Conservation (phyloP, 305 asterid genomes). For the Rubia tinctorum region DNA sequence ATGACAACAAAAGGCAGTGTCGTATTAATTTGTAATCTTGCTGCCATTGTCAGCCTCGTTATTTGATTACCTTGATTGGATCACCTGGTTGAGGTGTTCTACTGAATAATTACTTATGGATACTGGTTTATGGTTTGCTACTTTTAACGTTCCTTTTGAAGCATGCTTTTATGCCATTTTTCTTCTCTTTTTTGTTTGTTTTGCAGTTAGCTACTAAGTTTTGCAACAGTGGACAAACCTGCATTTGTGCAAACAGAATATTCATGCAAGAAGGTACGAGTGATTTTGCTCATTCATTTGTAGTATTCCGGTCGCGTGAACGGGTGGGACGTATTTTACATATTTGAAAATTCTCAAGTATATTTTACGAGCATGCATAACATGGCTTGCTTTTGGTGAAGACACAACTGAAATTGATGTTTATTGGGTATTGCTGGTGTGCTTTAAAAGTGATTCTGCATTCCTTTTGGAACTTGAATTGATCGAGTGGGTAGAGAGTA, state of each 20-base stretch:
- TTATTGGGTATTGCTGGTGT: background rate
- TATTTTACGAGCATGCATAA: background rate
- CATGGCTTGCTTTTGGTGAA: background rate
- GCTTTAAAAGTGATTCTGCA: background rate
- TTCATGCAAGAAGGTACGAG: conserved; percentile 91
- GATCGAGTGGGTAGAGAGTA: background rate
- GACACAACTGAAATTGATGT: background rate
- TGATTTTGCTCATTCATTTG: conserved; percentile 19
- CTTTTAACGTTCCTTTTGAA: background rate
- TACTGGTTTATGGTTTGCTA: conserved; percentile 2
- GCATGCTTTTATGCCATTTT: conserved; percentile 13
- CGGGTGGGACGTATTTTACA: background rate
- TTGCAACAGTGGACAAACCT: conserved; percentile 97
- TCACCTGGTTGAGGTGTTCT: background rate
- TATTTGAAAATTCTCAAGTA: background rate
- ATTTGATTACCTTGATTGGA: background rate
- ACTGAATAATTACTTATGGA: background rate
- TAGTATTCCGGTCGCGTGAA: background rate
- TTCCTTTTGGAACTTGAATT: background rate
- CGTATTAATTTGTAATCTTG: too few species aligned
- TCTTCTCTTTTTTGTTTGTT: conserved; percentile 24
- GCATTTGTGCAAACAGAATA: conserved; percentile 92
- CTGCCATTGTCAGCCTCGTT: background rate
- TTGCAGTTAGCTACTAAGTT: conserved; percentile 88
- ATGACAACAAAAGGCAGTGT: too few species aligned